Conservation (phyloP, 2,329 filamentous ascomycete species). For the Uncinocarpus reesii region DNA sequence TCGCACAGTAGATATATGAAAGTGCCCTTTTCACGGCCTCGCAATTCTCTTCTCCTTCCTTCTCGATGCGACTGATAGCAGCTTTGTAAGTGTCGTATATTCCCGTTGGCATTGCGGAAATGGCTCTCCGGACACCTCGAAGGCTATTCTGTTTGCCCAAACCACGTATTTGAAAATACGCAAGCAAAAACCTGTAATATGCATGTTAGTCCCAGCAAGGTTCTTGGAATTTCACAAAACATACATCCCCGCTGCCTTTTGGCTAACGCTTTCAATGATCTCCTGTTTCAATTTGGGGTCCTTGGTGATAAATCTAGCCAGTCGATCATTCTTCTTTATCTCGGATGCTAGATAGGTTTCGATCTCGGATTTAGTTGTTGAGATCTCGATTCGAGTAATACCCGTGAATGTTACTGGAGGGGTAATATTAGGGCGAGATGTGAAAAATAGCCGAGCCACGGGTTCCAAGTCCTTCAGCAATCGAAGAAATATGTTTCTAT, state of each 20-base stretch:
- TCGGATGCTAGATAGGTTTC: constrained; percentile 8
- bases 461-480: no score
- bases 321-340: not conserved
- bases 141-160: constrained; percentile 4
- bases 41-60: not conserved
- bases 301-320: not conserved
- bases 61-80: not conserved
- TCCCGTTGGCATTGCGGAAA: not conserved
- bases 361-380: constrained; percentile 5
- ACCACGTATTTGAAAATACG: constrained; percentile 8
- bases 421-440: not conserved
- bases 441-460: no score
- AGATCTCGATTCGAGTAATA: not conserved
- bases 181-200: constrained; percentile 10
- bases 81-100: not conserved
- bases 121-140: constrained; percentile 1
- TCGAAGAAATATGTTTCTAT: no score
- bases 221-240: not conserved
- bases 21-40: constrained; percentile 3
- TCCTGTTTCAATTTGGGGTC: constrained; percentile 2
- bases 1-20: constrained; percentile 10
- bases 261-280: constrained; percentile 2
- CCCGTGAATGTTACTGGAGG: not conserved
- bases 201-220: not conserved
- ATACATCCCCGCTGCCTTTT: constrained; percentile 10